Conservation (phyloP, 2,329 filamentous ascomycete species). For the Hypomyces rosellus region DNA sequence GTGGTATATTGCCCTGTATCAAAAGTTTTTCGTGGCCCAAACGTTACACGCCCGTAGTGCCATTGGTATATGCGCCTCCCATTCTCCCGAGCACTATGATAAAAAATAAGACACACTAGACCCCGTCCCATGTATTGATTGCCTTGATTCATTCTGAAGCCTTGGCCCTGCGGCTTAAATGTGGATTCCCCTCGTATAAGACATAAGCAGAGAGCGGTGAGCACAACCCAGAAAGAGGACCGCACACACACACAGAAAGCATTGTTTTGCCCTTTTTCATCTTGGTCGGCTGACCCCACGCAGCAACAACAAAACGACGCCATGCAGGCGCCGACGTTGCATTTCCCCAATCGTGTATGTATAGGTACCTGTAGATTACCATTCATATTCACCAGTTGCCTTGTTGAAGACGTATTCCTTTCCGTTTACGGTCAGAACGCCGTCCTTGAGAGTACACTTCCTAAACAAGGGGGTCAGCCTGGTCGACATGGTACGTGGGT, state of each 20-base stretch:
- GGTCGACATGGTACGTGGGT: background rate
- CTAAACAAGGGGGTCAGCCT: conserved; percentile 36
- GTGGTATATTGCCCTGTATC: too few species aligned
- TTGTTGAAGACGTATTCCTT: conserved; percentile 99
- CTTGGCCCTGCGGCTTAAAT: background rate
- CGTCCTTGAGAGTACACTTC: conserved; percentile 98
- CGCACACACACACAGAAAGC: background rate
- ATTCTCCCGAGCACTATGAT: background rate
- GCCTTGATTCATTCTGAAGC: background rate
- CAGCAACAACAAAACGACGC: background rate
- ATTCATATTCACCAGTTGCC: conserved; percentile 94
- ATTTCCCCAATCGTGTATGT: background rate
- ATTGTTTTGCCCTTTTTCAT: background rate
- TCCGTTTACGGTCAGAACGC: conserved; percentile 84
- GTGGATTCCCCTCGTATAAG: background rate
- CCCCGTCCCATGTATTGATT: background rate
- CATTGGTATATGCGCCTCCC: background rate
- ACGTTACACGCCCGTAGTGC: conserved; percentile 4
- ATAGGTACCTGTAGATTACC: conserved; percentile 49
- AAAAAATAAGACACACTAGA: background rate
- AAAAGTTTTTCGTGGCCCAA: background rate
- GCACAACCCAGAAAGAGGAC: conserved; percentile 3
- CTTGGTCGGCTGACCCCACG: background rate
- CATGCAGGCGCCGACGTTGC: background rate
- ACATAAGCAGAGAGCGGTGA: background rate